phyloP scores from a whole-genome alignment of 441 rosid genomes.

The Brassica balearica region DNA sequence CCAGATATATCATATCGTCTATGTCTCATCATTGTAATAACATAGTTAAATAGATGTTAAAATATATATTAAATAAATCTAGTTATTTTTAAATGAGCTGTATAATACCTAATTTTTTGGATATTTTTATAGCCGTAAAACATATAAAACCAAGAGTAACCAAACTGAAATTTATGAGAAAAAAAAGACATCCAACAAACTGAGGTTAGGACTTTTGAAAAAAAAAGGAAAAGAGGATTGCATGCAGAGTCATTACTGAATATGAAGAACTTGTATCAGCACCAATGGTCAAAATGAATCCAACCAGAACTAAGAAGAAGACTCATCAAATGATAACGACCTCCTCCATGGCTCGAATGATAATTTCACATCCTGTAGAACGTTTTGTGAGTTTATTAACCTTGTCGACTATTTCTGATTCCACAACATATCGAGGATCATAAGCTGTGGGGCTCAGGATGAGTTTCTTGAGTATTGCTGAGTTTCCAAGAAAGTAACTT shows the following conservation, averaged over 20 bases:
- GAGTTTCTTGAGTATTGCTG: slow-evolving; percentile 18
- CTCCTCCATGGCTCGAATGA: not conserved
- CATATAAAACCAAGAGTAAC: too few relatives aligned
- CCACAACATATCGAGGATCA: not conserved
- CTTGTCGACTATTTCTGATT: not conserved
- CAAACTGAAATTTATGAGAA: too few relatives aligned
- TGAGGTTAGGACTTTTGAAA: not conserved
- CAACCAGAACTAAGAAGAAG: not conserved
- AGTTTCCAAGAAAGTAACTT: slow-evolving; percentile 24
- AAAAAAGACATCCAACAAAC: not conserved
- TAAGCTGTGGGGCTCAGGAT: not conserved
- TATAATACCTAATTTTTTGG: too few relatives aligned
- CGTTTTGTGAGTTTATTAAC: not conserved
- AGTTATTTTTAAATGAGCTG: too few relatives aligned
- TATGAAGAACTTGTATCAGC: not conserved
- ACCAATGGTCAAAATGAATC: not conserved
- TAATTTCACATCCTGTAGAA: not conserved
- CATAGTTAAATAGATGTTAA: too few relatives aligned
- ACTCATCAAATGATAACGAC: too few relatives aligned
- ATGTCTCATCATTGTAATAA: too few relatives aligned
- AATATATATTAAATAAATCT: too few relatives aligned
- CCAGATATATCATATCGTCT: too few relatives aligned
- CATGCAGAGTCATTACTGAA: too few relatives aligned
- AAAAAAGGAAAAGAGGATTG: not conserved
- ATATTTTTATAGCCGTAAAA: too few relatives aligned